phyloP scores from a whole-genome alignment of 129 eudicot genomes.

The Flaveria brownii region DNA sequence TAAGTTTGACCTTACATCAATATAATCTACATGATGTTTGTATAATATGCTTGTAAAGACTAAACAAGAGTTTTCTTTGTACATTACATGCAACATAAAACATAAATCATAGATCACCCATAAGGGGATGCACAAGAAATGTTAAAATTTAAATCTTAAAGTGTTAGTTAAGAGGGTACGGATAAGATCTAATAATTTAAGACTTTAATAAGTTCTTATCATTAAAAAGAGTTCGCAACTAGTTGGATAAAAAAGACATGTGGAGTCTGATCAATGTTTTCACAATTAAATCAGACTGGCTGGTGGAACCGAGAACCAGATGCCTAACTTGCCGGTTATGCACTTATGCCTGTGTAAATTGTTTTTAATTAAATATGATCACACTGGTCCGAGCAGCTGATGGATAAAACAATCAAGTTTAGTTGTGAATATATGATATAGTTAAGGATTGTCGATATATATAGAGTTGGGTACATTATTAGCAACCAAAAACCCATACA shows the following conservation, averaged over 20 bases:
- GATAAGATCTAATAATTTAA: too few species aligned
- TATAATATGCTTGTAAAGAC: background rate
- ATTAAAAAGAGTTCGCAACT: too few species aligned
- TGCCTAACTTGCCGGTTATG: too few species aligned
- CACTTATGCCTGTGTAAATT: too few species aligned
- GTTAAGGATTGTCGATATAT: background rate
- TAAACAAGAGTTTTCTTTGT: background rate
- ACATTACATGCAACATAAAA: background rate
- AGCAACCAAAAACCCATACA: constrained; percentile 8
- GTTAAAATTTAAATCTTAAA: background rate
- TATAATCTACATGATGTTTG: background rate
- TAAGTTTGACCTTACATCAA: background rate
- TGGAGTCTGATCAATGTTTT: background rate
- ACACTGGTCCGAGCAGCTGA: too few species aligned
- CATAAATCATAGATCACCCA: background rate
- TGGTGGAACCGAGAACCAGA: too few species aligned
- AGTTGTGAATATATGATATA: too few species aligned
- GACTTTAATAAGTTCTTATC: too few species aligned
- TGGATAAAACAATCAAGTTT: too few species aligned
- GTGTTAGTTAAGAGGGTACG: too few species aligned
- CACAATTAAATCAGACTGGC: too few species aligned
- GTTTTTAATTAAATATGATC: too few species aligned
- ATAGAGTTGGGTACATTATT: background rate
- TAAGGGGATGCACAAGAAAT: background rate
- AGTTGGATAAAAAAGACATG: constrained; percentile 13